Conservation (phyloP, 768 basidiomycete genomes). For the Boletus eberwhitei region DNA sequence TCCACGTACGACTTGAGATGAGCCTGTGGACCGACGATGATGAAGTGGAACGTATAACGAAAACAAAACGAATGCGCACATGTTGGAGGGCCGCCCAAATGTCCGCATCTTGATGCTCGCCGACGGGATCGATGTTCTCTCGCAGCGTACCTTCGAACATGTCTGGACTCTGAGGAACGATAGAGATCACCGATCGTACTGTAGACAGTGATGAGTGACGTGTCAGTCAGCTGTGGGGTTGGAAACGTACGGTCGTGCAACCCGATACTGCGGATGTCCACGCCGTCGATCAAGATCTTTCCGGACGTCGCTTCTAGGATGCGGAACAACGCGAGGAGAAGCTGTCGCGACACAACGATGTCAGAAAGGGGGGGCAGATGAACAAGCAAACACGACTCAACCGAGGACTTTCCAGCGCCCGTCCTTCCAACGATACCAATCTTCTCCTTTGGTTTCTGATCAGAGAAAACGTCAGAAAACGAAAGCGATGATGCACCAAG, state of each 20-base stretch:
- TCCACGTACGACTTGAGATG: constrained; percentile 72
- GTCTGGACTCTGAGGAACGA: constrained; percentile 80
- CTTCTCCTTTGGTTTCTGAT: constrained; percentile 71
- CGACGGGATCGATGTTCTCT: constrained; percentile 88
- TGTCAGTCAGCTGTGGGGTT: neutral
- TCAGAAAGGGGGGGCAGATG: neutral
- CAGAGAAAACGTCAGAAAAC: constrained; percentile 1
- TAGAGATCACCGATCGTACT: constrained; percentile 76
- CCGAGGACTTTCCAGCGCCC: constrained; percentile 79
- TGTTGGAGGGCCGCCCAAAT: constrained; percentile 88
- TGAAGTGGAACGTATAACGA: too few species aligned
- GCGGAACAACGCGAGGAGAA: constrained; percentile 71
- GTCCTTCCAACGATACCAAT: constrained; percentile 88
- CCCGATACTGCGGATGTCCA: constrained; percentile 75
- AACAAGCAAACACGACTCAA: constrained; percentile 27
- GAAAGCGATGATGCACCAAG: neutral
- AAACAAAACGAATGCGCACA: constrained; percentile 21
- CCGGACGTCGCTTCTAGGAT: constrained; percentile 71
- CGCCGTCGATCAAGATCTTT: constrained; percentile 66
- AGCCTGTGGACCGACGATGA: constrained; percentile 45
- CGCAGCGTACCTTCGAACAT: constrained; percentile 72
- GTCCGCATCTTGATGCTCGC: constrained; percentile 67
- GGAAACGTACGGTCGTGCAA: constrained; percentile 48
- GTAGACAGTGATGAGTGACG: neutral
- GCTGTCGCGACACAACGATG: constrained; percentile 26